Conservation (phyloP, 371 early-diverging fungal species). For the Aphelidium insulamus region DNA sequence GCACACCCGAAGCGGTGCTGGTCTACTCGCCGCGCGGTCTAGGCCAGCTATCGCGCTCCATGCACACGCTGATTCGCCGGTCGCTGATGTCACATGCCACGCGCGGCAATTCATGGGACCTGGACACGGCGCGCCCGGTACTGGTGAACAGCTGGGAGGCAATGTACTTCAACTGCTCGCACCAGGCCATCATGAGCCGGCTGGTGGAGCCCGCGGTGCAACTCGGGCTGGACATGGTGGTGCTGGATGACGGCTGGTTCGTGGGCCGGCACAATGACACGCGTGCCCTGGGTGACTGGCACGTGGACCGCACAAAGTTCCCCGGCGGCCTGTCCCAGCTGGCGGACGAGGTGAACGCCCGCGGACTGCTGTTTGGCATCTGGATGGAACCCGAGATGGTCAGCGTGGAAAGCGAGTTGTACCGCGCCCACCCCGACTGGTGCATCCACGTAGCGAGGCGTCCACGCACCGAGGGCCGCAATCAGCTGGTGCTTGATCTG, state of each 20-base stretch:
- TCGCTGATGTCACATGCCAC: conserved; percentile 4
- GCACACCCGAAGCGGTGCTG: conserved; percentile 10
- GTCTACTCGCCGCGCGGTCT: too few species aligned
- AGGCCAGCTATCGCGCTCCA: conserved; percentile 8
- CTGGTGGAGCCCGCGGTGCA: conserved; percentile 9
- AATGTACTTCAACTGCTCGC: conserved; percentile 9
- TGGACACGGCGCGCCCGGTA: conserved; percentile 4
- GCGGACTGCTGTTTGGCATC: neutral
- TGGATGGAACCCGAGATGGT: conserved; percentile 11
- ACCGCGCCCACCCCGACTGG: conserved; percentile 22
- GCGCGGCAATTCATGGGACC: conserved; percentile 3
- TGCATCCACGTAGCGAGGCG: conserved; percentile 11
- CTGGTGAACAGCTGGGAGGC: conserved; percentile 23
- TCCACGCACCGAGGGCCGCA: conserved; percentile 7
- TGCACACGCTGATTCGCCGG: conserved; percentile 13
- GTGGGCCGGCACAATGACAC: conserved; percentile 7
- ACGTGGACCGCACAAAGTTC: neutral
- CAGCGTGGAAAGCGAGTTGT: conserved; percentile 15
- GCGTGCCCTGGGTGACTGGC: neutral
- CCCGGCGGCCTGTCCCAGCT: conserved; percentile 1
- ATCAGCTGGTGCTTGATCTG: conserved; percentile 15
- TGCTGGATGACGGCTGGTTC: conserved; percentile 11
- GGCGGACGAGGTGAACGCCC: neutral
- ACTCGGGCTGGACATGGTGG: conserved; percentile 19
- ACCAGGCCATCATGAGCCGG: conserved; percentile 8